Evolutionary conservation across 495 filamentous ascomycete species (phyloP).

Genomic region (Tricharina praecox): DNA sequence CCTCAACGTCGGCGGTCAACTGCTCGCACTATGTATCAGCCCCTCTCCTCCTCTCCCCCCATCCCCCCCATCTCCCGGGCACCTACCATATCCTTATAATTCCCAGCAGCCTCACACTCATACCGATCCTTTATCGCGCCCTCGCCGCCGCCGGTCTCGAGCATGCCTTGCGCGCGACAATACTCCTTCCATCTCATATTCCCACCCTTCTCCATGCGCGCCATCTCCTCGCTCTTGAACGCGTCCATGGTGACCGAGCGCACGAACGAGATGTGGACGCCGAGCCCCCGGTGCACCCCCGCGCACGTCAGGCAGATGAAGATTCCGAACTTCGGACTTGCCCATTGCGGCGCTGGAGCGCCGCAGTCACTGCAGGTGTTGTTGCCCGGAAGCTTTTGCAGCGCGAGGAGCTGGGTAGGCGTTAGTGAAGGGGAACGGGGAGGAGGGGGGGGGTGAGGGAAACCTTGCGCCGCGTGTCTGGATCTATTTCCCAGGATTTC

Average conservation of each 20-base stretch:
- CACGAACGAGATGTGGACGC: conserved; percentile 96
- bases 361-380: conserved; percentile 82
- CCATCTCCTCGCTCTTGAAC: conserved; percentile 53
- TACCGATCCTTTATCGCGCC: conserved; percentile 76
- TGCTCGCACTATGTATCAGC: neutral
- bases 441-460: neutral
- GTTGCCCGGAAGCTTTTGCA: conserved; percentile 76
- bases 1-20: conserved; percentile 68
- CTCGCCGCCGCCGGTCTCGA: no score
- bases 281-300: conserved; percentile 81
- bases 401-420: conserved; percentile 50
- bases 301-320: conserved; percentile 97
- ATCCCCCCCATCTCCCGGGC: neutral
- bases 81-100: conserved; percentile 67
- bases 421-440: neutral
- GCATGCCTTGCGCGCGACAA: no score
- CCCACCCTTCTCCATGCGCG: conserved; percentile 25
- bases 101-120: conserved; percentile 70
- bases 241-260: conserved; percentile 94
- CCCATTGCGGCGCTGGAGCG: conserved; percentile 93
- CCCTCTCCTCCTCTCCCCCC: neutral
- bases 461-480: conserved; percentile 9
- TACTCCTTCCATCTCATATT: conserved; percentile 20
- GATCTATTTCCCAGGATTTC: conserved; percentile 8
- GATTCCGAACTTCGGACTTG: conserved; percentile 53